Evolutionary conservation across 257 asterid species (phyloP), one percentile per base, ranked within the genome.

Genomic region (Oldenlandia corymbosa): DNA sequence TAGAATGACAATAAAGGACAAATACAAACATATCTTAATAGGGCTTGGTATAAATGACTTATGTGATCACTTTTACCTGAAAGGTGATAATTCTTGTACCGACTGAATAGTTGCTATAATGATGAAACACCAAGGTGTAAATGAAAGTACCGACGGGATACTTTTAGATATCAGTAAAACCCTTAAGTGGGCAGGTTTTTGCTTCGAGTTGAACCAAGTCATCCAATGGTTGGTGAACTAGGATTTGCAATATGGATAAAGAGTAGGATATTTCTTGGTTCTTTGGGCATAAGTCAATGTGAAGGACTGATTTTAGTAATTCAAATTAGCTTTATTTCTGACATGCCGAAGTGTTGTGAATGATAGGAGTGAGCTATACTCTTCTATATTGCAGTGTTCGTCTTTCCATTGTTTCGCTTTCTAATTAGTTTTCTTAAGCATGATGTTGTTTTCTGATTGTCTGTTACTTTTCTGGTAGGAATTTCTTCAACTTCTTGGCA

Each of bases 401-500:
- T n/a, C 17, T 20, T 30, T 28, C 14, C 5, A 7, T 7, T 30
- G 26, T 31, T 18, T 23, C 8, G 11, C 11, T 53, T 18, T 53
- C 20, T 18, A 3, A 43, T 9, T 39, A 39, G 45, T 14, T 5
- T 39, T 20, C 13, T 71, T 14, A 49, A 41, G 14, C 42, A 8
- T 58, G 21, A 37, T 28, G 28, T 28, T 30, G 34, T 50, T n/a
- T 2, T 56, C 7, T 39, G 69, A 36, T 60, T 51, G 21, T 51
- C 30, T 31, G 10, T 68, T 53, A 20, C 28, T 20, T 62, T 70
- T 75, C 51, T 54, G 67, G 63, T 70, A 93, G 99, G 97, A 84
- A 68, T 73, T 93, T 78, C 95, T 93, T 58, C 75, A 85, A 79
- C 90, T 90, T 71, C 94, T 90, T 59, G 99, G 99, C 47, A 83